Evolutionary conservation across 148 eudicot species (phyloP), one percentile per base, ranked within the genome.

Genomic region (Diospyros kaki): DNA sequence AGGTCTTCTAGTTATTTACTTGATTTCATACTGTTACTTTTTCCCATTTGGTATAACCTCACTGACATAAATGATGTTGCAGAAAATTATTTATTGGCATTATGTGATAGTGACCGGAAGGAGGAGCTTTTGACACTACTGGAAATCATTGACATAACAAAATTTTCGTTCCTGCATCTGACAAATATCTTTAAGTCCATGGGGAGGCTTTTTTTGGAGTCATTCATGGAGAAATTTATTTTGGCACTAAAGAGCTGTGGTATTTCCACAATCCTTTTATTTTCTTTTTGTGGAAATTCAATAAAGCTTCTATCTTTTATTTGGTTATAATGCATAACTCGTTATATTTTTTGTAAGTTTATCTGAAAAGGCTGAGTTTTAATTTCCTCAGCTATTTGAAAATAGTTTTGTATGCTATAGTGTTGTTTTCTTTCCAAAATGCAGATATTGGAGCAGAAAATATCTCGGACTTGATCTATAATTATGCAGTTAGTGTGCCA

Each of bases 31-130:
- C 69, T 8, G 42, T 56, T 2, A 7, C 2, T 68, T 51, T 69
- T 6, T 11, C 15, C 39, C 48, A 13, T 46, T 28, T 41, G 66
- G 44, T 48, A 3, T 58, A 58, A 45, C 60, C 41, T 50, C 46
- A 66, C 64, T 65, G 64, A 70, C 46, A 64, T 38, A 42, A 55
- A 70, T 77, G 76, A 74, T 86, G 50, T 65, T 84, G 87, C 93
- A 92, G 98, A 89, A 83, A 81, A 83, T 76, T 93, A 88, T 76
- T 81, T 95, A 76, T 70, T 95, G 81, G 99, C 99, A 11, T 76
- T 95, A 71, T 89, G 90, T 73, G 94, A 88, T 83, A 82, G 91
- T 79, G 93, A 87, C 73, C 84, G 93, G 72, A 81, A 68, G 79
- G 67, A 89, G 76, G 99, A 93, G 77, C 79, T 95, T 77, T 78